Evolutionary conservation across 129 eudicot species (phyloP), one percentile per base, ranked within the genome.

Genomic region (Lonicera japonica): DNA sequence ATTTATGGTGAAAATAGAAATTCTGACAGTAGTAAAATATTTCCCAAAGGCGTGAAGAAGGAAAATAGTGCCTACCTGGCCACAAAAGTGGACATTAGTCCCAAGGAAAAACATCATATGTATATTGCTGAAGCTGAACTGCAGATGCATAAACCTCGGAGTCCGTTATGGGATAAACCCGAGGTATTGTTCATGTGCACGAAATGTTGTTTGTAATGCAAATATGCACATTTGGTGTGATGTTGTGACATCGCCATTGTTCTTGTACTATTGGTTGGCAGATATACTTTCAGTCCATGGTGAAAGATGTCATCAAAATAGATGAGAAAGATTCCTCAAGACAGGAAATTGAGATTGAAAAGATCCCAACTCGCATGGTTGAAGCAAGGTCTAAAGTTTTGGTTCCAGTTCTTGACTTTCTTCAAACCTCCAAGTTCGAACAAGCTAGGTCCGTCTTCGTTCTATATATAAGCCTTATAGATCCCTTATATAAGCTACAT

Each of bases 341-440:
- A 15, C 95, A 95, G 29, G 97, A 90, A 75, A 50, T 75, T 54
- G 92, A 83, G 82, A 86, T 90, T 50, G 97, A 90, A 59, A 81
- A 64, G 64, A 53, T 86, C 58, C 66, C 83, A 15, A 60, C 63
- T 16, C 83, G 65, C 25, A 70, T 57, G 13, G 61, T 90, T 36
- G 97, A 90, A 77, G 87, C 81, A 3, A 83, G 82, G 64, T 73
- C 89, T n/a, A 79, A 80, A 66, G 63, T 77, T 63, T 71, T 90
- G 68, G 80, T 89, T 56, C 97, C 95, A 21, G 84, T 80, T 66
- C 69, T 80, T 61, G 88, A 86, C 67, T 64, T 74, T 69, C 72
- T 78, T 66, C 87, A 61, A 69, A 58, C 68, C 66, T 76, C 86
- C 45, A 79, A 70, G 40, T 63, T 43, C 63, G 88, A 65, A 56